Evolutionary conservation across 2,329 filamentous ascomycete species (phyloP), one percentile per base, ranked within the genome.

Genomic region (Beauveria sp.): DNA sequence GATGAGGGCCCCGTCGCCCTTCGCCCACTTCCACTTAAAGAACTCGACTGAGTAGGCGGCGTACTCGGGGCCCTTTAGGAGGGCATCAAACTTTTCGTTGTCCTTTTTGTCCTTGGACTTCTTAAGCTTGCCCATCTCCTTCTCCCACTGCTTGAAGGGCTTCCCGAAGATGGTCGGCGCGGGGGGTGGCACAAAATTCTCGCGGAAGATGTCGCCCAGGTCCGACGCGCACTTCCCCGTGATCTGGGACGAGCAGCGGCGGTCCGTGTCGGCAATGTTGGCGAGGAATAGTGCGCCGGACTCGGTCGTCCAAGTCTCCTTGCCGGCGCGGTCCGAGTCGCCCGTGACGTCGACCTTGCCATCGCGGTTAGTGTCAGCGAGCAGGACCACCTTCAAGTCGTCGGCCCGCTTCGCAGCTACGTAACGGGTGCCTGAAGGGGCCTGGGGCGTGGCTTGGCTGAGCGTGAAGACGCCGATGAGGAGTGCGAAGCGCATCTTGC

Each of bases 281-380:
- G 74, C 66, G 0, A 76, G 67, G 37, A 76, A 72, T 2, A 76
- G 65, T 1, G 74, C 72, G 3, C 74, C 73, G 2, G 56, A 61
- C 0, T 47, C 30, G 0, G 58, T 4, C 0, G 68, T 68, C 70
- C 70, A 72, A 0, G 40, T 41, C 0, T 56, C 37, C 62, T 73
- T 75, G 5, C 62, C 63, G 0, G 64, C 24, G 3, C 56, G 44
- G 41, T 74, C 68, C 50, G 8, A n/a, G 8, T n/a, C 22, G 22
- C 22, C 22, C 22, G 22, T 24, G 0, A 24, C n/a, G 26, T 50
- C 22, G 16, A 75, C 65, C 1, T 59, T 51, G 6, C 73, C 73
- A 46, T 75, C 74, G 2, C 73, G 70, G 56, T 76, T 74, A 7
- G 67, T 73, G 62, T 76, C 74, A 20, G 73, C 73, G 12, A 65